Evolutionary conservation across 768 basidiomycete genomes (phyloP).

Genomic region (Serendipita indica): DNA sequence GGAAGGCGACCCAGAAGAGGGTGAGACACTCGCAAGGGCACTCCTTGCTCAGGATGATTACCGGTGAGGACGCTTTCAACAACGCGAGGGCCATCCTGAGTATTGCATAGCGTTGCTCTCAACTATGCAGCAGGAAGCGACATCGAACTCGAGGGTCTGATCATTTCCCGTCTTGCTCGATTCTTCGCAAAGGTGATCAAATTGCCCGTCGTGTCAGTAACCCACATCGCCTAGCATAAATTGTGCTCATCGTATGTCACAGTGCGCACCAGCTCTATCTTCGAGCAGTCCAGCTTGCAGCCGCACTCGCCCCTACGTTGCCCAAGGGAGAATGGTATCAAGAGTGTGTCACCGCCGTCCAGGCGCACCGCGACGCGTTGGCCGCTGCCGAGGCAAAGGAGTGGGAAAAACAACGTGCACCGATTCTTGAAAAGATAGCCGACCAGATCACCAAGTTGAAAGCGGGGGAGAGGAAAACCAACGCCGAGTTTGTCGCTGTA

Average conservation of each 20-base stretch:
- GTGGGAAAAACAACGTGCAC: neutral
- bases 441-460: neutral
- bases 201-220: neutral
- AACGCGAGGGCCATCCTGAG: neutral
- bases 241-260: neutral
- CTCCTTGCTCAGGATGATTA: neutral
- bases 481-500: neutral
- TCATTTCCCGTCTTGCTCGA: neutral
- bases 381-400: neutral
- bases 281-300: neutral
- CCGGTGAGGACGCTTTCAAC: neutral
- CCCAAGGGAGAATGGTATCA: neutral
- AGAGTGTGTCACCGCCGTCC: neutral
- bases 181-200: neutral
- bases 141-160: neutral
- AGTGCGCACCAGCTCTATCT: constrained; percentile 1
- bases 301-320: neutral
- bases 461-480: neutral
- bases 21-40: neutral
- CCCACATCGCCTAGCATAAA: neutral
- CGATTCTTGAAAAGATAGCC: neutral
- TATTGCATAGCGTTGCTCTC: neutral
- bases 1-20: neutral
- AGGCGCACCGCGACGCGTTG: neutral
- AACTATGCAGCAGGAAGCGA: neutral